Base-by-base conservation (phyloP, 2,329 filamentous ascomycete genomes). In the Scolecobasidium constrictum region DNA sequence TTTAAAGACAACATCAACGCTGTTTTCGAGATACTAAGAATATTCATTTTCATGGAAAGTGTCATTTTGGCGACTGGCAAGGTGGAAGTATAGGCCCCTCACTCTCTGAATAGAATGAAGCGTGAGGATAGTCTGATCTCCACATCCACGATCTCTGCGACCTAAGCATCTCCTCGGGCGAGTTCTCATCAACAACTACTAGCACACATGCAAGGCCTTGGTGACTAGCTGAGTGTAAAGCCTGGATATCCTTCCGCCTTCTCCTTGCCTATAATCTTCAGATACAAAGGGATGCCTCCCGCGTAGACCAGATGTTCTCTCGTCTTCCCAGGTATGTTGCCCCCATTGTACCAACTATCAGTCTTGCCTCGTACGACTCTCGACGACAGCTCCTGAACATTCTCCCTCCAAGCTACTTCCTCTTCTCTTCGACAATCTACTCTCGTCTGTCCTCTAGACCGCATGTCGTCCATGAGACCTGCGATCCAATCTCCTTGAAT, bases 401-500 rank as follows among this genome's bases (percentile, higher is more conserved):
- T 53, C 35, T 68, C 53, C 52, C 70, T 74, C 71, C 72, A 79
- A 4, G 58, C 51, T 4, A 64, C 52, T 5, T 67, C 61, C 0
- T 67, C 66, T 31, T 71, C 66, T 0, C 47, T 28, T 26, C 62
- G 67, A 0, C 71, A 62, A 46, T 77, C 65, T 42, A 78, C 67
- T 42, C 67, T 70, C 49, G 66, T 68, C 52, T 75, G 60, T 1
- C 56, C 53, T 31, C 70, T 59, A 1, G 50, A 48, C 48, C 64
- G 55, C 49, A 75, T 39, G 69, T 53, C 72, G 22, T 62, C 56
- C 42, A 79, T 71, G 33, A 56, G 53, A 36, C 73, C 66, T 12
- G 63, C 59, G 42, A 77, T 69, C 72, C 72, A 78, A 0, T 71
- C 60, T 2, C 72, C 74, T 50, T 80, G 75, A 1, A 73, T 51